Conservation (phyloP, 371 early-diverging fungal genomes). For the Apophysomyces trapeziformis region DNA sequence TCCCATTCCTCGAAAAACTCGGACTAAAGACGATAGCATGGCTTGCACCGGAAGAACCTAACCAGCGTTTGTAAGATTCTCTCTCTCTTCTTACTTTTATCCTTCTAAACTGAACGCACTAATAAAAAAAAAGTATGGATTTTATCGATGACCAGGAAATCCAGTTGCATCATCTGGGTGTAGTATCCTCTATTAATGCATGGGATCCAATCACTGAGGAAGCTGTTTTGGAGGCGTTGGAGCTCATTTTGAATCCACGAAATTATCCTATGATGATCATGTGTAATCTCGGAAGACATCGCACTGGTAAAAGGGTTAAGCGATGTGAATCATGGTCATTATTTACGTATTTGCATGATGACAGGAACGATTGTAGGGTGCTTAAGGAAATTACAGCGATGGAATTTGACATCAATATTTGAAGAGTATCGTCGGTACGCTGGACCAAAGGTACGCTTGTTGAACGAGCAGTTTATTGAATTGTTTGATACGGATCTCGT, state of each 20-base stretch:
- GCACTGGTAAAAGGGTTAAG: conserved; percentile 75
- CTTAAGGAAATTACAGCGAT: conserved; percentile 93
- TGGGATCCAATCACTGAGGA: conserved; percentile 98
- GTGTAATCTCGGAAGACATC: conserved; percentile 96
- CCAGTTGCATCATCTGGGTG: conserved; percentile 83
- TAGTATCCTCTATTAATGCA: conserved; percentile 80
- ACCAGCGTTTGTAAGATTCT: conserved; percentile 80
- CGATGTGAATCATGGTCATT: background rate
- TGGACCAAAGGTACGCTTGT: conserved; percentile 92
- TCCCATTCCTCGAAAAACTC: conserved; percentile 94
- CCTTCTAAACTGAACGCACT: background rate
- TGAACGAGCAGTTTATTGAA: conserved; percentile 95
- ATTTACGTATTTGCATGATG: background rate
- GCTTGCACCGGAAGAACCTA: conserved; percentile 96
- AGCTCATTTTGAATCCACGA: conserved; percentile 83
- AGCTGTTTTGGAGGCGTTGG: conserved; percentile 90
- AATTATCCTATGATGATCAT: conserved; percentile 96
- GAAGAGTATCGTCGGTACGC: conserved; percentile 97
- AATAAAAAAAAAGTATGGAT: conserved; percentile 65
- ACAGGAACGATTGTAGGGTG: conserved; percentile 95
- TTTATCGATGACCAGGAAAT: conserved; percentile 98
- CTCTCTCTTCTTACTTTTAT: background rate
- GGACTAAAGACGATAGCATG: conserved; percentile 91
- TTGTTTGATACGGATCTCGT: conserved; percentile 96
- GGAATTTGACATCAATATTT: conserved; percentile 97